Percentiles rank a stretch among this genome's conserved stretches.
Conservation (phyloP, 2,329 filamentous ascomycete species). For the Fusarium tjaetaba region DNA sequence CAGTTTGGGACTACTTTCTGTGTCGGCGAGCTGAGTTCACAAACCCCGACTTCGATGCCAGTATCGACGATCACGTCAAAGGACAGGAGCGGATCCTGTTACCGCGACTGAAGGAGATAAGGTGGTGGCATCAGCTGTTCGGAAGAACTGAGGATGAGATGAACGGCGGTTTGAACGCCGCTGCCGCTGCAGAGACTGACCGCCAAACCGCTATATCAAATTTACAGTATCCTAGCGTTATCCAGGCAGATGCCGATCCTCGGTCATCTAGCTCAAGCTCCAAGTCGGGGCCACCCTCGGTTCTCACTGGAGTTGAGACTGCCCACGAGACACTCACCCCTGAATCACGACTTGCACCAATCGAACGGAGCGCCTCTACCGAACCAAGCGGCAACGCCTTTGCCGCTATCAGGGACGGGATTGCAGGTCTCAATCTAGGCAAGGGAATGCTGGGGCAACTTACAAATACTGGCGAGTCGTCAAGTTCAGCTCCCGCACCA, state of each 20-base stretch:
- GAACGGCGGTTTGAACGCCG: slow-evolving; percentile 75
- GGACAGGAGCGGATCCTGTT: slow-evolving; percentile 87
- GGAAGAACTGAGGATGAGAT: slow-evolving; percentile 90
- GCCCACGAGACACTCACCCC: slow-evolving; percentile 63
- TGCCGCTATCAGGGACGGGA: slow-evolving; percentile 58
- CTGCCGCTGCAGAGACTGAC: slow-evolving; percentile 60
- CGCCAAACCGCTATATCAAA: slow-evolving; percentile 50
- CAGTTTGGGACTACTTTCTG: slow-evolving; percentile 97
- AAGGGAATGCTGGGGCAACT: slow-evolving; percentile 55
- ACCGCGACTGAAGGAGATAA: slow-evolving; percentile 78
- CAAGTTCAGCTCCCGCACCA: slow-evolving; percentile 25
- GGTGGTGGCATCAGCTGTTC: slow-evolving; percentile 94
- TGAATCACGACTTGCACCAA: slow-evolving; percentile 46
- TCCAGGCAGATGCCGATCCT: slow-evolving; percentile 41
- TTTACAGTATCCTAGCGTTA: slow-evolving; percentile 45
- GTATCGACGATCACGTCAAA: slow-evolving; percentile 80
- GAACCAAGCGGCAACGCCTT: slow-evolving; percentile 56
- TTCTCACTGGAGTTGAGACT: slow-evolving; percentile 68
- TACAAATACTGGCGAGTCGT: slow-evolving; percentile 39
- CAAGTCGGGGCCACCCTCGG: slow-evolving; percentile 58
- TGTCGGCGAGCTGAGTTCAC: slow-evolving; percentile 81
- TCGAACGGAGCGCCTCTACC: slow-evolving; percentile 58
- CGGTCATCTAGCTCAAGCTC: slow-evolving; percentile 47
- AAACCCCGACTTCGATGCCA: slow-evolving; percentile 80
- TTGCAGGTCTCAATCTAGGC: slow-evolving; percentile 60